Evolutionary conservation across 352 stramenopile genomes (phyloP).

Genomic region (Phytophthora meadii): DNA sequence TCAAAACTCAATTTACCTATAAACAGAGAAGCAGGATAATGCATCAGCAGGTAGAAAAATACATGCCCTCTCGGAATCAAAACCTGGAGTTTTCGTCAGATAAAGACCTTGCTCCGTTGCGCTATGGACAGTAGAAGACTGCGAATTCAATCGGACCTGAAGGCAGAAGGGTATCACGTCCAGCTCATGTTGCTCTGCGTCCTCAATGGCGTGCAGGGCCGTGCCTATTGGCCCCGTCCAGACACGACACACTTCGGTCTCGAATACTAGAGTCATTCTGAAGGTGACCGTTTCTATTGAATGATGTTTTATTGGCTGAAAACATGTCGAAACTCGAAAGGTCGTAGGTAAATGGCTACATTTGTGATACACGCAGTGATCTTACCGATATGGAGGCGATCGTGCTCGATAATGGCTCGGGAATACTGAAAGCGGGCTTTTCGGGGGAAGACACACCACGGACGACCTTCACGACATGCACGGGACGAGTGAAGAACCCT

Average conservation of each 20-base stretch:
- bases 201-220: conserved; percentile 38
- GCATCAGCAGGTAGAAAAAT: conserved; percentile 44
- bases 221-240: conserved; percentile 46
- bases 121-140: conserved; percentile 6
- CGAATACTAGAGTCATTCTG: conserved; percentile 35
- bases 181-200: conserved; percentile 37
- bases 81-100: conserved; percentile 13
- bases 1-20: conserved; percentile 41
- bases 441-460: conserved; percentile 86
- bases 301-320: conserved; percentile 28
- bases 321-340: conserved; percentile 31
- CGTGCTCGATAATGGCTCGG: conserved; percentile 90
- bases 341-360: conserved; percentile 38
- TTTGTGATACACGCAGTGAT: conserved; percentile 30
- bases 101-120: conserved; percentile 31
- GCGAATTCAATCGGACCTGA: conserved; percentile 32
- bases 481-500: conserved; percentile 79
- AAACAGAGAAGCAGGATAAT: conserved; percentile 50
- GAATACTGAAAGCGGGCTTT: conserved; percentile 83
- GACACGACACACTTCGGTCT: conserved; percentile 46
- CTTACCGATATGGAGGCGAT: conserved; percentile 63
- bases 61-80: conserved; percentile 1
- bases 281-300: conserved; percentile 8
- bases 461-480: conserved; percentile 71
- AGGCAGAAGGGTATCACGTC: conserved; percentile 32